These are phyloP conservation scores for Fusarium lyarnte DNA, from an alignment of 2,329 filamentous ascomycete genomes.

Conservation along the genomic window DNA sequence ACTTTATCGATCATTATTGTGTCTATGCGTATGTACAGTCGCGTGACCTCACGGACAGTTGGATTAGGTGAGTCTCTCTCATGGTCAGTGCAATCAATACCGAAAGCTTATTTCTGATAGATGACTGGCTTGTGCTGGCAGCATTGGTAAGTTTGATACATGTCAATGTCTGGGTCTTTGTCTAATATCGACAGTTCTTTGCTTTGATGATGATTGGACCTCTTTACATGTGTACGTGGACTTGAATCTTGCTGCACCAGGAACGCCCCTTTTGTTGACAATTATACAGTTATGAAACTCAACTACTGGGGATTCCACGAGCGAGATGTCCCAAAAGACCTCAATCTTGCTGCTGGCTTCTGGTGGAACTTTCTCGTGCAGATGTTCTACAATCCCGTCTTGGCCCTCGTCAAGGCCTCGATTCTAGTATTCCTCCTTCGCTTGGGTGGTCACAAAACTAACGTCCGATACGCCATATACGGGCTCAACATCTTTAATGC, in stretches of 20 bases:
- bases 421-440: constrained; percentile 57
- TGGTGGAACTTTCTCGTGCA: constrained; percentile 53
- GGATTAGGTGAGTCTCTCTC: constrained; percentile 33
- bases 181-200: constrained; percentile 19
- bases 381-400: constrained; percentile 56
- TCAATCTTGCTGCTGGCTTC: constrained; percentile 31
- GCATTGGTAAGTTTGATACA: constrained; percentile 3
- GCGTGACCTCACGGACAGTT: constrained; percentile 42
- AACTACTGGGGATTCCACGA: constrained; percentile 47
- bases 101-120: neutral
- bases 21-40: constrained; percentile 41
- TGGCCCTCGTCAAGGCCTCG: constrained; percentile 57
- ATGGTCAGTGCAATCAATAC: neutral
- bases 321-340: constrained; percentile 35
- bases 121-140: constrained; percentile 25
- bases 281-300: constrained; percentile 42
- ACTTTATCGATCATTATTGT: constrained; percentile 42
- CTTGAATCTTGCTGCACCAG: accelerated
- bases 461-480: constrained; percentile 23
- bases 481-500: constrained; percentile 40
- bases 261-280: accelerated
- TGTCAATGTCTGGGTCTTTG: accelerated
- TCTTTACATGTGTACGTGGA: constrained; percentile 27
- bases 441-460: constrained; percentile 51
- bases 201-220: constrained; percentile 30